These are phyloP conservation scores for Jackrogersella minutella DNA, from an alignment of 495 filamentous ascomycete species.

Conservation along the genomic window DNA sequence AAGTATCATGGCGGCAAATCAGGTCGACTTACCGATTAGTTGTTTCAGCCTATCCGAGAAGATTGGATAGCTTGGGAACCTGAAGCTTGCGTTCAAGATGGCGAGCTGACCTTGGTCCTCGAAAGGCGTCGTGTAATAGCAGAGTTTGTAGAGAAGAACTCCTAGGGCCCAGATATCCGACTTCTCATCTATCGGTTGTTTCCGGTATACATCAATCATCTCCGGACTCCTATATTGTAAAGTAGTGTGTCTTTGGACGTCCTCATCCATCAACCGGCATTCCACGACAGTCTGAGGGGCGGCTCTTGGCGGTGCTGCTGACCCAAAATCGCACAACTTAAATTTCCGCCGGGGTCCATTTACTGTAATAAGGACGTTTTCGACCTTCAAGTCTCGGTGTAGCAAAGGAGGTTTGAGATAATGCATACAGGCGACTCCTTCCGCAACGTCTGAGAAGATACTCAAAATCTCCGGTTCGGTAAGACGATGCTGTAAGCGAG, in stretches of 20 bases:
- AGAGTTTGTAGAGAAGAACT: constrained; percentile 95
- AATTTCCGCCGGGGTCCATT: constrained; percentile 69
- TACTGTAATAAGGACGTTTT: constrained; percentile 92
- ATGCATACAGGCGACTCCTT: constrained; percentile 98
- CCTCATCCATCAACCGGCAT: constrained; percentile 91
- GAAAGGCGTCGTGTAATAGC: constrained; percentile 99
- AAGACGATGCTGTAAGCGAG: constrained; percentile 90
- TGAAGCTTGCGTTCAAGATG: constrained; percentile 96
- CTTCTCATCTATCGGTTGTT: constrained; percentile 97
- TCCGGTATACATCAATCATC: constrained; percentile 98
- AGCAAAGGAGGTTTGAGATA: constrained; percentile 94
- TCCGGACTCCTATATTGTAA: constrained; percentile 97
- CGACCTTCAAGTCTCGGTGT: constrained; percentile 95
- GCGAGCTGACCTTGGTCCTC: constrained; percentile 97
- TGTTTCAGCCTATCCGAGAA: constrained; percentile 93
- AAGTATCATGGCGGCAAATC: neutral
- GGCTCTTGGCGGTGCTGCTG: constrained; percentile 80
- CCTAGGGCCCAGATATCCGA: constrained; percentile 98
- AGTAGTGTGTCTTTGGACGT: constrained; percentile 96
- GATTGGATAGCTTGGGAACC: constrained; percentile 83
- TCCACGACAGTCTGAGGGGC: constrained; percentile 86
- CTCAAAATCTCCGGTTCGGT: constrained; percentile 97
- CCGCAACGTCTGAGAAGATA: constrained; percentile 94
- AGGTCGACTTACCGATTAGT: constrained; percentile 76
- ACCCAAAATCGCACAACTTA: constrained; percentile 98